Base-by-base conservation (phyloP, 2,329 filamentous ascomycete species). In the Elsinoe australis region DNA sequence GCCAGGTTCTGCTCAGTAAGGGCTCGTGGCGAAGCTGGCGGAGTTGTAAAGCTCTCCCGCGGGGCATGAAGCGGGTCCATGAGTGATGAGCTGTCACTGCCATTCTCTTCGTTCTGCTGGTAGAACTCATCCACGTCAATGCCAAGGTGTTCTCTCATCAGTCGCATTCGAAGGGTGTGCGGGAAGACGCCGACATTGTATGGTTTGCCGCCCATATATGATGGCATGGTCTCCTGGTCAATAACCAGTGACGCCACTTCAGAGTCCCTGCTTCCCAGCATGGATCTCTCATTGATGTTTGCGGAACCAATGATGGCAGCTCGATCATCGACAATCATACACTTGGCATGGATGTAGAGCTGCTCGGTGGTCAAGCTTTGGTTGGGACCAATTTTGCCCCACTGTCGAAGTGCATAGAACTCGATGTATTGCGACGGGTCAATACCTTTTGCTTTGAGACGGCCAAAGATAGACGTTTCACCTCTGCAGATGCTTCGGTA, bases 61-160 rank as follows among this genome's bases (percentile, higher is more conserved):
- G 64, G 62, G n/a, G 29, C 28, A 5, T 48, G 24, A 35, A 66
- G 64, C 18, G 59, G 54, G 26, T 60, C 55, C 62, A 66, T 64
- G 56, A 83, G 80, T 41, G 79, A 64, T 57, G 88, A 82, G 21
- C 78, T 78, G 55, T 79, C 75, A 44, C 79, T 56, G 59, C 65
- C 44, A 57, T 61, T 59, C 36, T 50, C 29, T 4, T 52, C 52
- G 8, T 54, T 51, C 44, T 63, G 60, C 38, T 66, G 62, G 47
- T 66, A 64, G 51, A 95, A 82, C 59, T 87, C 85, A 63, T 98
- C 92, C 3, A 95, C 87, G 60, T 96, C 89, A 31, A 96, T 72
- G n/a, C 92, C 92, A 22, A 98, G 73, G 69, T 98, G 92, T 66
- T 98, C 92, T 53, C 90, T 79, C 92, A 96, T 96, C 41, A 96